Conservation (phyloP, 169 alveolate species). For the Plasmodium falciparum region DNA sequence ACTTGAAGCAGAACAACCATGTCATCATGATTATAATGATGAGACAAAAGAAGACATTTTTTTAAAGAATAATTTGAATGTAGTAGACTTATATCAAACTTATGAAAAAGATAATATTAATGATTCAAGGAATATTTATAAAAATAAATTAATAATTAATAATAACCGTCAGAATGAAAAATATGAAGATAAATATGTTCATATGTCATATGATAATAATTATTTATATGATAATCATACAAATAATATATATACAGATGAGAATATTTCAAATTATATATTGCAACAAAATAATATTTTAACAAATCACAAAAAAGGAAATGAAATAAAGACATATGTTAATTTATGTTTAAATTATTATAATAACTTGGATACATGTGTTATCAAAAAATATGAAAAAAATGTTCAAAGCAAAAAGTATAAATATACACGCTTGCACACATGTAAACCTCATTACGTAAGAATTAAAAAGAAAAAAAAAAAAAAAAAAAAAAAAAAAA, state of each 20-base stretch:
- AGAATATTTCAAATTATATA: constrained; percentile 33
- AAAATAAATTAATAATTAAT: constrained; percentile 50
- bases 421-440: constrained; percentile 55
- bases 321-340: constrained; percentile 28
- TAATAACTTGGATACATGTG: constrained; percentile 52
- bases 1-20: not conserved
- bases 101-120: constrained; percentile 46
- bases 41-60: not conserved
- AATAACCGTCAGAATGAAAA: constrained; percentile 1
- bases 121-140: constrained; percentile 45
- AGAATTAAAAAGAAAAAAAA: not conserved
- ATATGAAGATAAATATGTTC: constrained; percentile 55
- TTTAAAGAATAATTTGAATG: not conserved
- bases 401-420: constrained; percentile 47
- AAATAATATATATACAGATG: constrained; percentile 45
- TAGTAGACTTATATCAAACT: constrained; percentile 30
- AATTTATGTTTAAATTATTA: constrained; percentile 54
- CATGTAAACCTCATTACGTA: constrained; percentile 69
- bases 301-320: constrained; percentile 2
- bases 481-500: too few species aligned
- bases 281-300: not conserved
- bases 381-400: constrained; percentile 44
- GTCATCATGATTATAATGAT: not conserved
- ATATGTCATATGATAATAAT: constrained; percentile 25
- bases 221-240: constrained; percentile 29